Conservation (phyloP, 2,329 filamentous ascomycete genomes). For the Alternaria sp. region DNA sequence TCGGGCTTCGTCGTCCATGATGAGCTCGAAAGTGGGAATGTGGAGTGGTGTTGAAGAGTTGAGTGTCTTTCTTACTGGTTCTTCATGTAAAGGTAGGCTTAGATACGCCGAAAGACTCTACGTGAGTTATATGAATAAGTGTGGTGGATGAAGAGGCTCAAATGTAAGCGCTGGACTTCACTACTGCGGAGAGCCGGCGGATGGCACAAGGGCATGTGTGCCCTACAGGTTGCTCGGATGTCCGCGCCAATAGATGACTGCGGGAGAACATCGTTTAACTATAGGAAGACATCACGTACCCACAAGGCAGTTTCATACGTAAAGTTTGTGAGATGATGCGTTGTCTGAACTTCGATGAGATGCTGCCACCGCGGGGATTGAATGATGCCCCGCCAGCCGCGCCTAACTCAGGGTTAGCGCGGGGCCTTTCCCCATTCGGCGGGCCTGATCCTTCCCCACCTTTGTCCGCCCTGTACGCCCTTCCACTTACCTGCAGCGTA, state of each 20-base stretch:
- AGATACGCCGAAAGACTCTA: neutral
- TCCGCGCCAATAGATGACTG: neutral
- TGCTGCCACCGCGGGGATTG: neutral
- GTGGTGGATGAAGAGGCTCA: neutral
- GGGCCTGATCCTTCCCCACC: neutral
- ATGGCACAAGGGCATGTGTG: neutral
- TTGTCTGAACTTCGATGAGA: neutral
- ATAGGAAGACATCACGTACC: neutral
- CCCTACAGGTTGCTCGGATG: neutral
- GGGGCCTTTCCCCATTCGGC: slow-evolving; percentile 8
- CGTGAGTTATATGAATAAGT: neutral
- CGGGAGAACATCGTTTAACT: neutral
- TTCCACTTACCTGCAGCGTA: neutral
- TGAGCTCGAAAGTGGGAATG: neutral
- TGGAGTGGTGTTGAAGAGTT: neutral
- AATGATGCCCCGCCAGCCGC: slow-evolving; percentile 9
- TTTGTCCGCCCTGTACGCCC: neutral
- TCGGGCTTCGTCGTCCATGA: slow-evolving; percentile 46
- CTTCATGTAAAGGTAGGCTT: neutral
- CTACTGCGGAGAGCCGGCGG: slow-evolving; percentile 36
- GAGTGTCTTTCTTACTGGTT: neutral
- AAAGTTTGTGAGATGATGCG: neutral
- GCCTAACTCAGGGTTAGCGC: slow-evolving; percentile 15
- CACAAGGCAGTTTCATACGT: neutral
- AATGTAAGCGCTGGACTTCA: slow-evolving; percentile 10